Evolutionary conservation across 106 monocot genomes (phyloP).

Genomic region (Apostasia ramifera): DNA sequence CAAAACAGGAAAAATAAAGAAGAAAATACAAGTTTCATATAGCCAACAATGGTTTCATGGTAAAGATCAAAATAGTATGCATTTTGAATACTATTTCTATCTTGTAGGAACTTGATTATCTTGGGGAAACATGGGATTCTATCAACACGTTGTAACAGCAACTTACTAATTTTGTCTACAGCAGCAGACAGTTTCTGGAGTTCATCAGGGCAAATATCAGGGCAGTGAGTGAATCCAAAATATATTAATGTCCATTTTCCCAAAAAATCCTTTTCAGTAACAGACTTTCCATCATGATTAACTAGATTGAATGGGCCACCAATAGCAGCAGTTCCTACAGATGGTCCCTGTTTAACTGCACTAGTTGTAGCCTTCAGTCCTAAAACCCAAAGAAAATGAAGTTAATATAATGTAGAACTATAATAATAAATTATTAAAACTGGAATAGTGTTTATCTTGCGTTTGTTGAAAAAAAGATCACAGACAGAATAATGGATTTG

Average conservation of each 20-base stretch:
- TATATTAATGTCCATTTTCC: conserved; percentile 94
- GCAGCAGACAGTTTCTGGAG: conserved; percentile 78
- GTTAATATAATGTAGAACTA: background rate
- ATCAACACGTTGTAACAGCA: background rate
- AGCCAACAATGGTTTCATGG: background rate
- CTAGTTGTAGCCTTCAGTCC: conserved; percentile 61
- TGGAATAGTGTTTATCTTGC: background rate
- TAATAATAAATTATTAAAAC: background rate
- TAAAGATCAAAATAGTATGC: background rate
- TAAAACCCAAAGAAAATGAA: conserved; percentile 4
- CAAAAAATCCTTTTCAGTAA: conserved; percentile 76
- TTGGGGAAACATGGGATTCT: background rate
- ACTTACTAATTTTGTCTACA: conserved; percentile 88
- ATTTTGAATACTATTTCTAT: background rate
- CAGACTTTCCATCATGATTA: conserved; percentile 68
- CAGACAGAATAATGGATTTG: background rate
- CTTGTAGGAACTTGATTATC: background rate
- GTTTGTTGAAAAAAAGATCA: background rate
- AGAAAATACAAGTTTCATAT: background rate
- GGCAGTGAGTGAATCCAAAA: conserved; percentile 97
- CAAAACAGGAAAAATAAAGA: background rate
- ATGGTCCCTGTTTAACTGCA: conserved; percentile 64
- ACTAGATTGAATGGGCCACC: conserved; percentile 85
- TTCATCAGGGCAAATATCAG: conserved; percentile 97
- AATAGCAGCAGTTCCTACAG: conserved; percentile 86